Evolutionary conservation across 192 early-diverging fungal species (phyloP), one percentile per base, ranked within the genome.

Genomic region (Chytriomyces hyalinus): DNA sequence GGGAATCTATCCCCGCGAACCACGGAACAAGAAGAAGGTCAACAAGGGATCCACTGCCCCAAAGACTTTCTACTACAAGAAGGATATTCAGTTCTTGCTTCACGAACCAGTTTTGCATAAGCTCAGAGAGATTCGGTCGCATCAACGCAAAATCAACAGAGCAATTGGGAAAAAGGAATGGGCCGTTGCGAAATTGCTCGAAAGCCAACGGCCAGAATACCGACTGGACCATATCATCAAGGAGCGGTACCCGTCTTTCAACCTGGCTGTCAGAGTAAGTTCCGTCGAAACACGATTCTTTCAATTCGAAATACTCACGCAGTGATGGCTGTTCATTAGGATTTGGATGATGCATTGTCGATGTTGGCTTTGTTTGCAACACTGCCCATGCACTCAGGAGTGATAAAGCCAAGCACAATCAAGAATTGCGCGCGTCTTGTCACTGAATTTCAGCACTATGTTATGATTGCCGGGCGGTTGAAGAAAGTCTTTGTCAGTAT

Each of bases 1-100:
- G 86, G 97, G 97, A 44, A 93, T 99, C 74, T 99, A 99, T 85
- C 97, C 97, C 6, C 92, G 94, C 45, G 96, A 97, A 84, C 97
- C 97, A 49, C 90, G 87, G 69, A 96, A 93, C 87, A 94, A 93
- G 79, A 95, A 95, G 87, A 96, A 94, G 84, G 93, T 94, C 80
- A 91, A 92, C 85, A 93, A 93, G 77, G 95, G 96, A 22, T 94
- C 92, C 26, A 93, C 94, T 4, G 91, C 92, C 53, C 93, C 94
- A 6, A 80, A 85, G 20, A 98, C 96, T 6, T 93, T 90, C 81
- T 99, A 99, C 85, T 97, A 96, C 86, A 82, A 90, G 68, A 97
- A 97, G 86, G 97, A 99, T 85, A 96, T 99, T 73, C 93, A 95
- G 85, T 95, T 91, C 82, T 84, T 99, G 59, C 81, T 93, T 24